Evolutionary conservation across 148 eudicot genomes (phyloP), one percentile per base, ranked within the genome.

Genomic region (Rheum nobile): DNA sequence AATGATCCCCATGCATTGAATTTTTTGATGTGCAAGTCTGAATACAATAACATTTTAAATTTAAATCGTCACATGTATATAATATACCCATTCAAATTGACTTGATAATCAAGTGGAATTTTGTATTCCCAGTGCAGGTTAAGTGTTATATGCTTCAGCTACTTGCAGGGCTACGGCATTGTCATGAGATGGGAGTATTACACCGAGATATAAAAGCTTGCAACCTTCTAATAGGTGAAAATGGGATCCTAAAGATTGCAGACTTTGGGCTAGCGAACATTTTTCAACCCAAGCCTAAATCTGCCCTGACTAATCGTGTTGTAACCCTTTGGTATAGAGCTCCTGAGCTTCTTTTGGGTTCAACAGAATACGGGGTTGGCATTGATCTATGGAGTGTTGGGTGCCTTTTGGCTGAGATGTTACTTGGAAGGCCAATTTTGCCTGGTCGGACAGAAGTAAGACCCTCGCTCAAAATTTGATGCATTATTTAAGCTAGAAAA

Each of bases 271-370:
- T 65, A 32, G 70, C 70, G 0, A 65, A 65, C 70, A 31, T 65
- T 32, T 65, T 65, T 65, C 39, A 65, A 31, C 70, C 70, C 21
- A 65, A 65, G 70, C 70, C 70, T 32, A 65, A 65, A 65, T 65
- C 70, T 65, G 70, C 39, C 32, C 39, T 65, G 39, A 65, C 70
- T 32, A 65, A 65, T 17, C 70, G 70, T 31, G 70, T 65, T 65
- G 70, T 65, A 65, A 65, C 70, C 70, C 70, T 65, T 65, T 65
- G 70, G 70, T 65, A 65, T 32, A 65, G 70, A 65, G 38, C 70
- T 65, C 70, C 70, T 65, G 70, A 65, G 21, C 70, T 65, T 32
- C 70, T 65, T 65, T 32, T 65, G 38, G 70, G 70, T 17, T 65
- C 70, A 65, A 65, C 70, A 65, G n/a, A 65, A 32, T 65, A 65